Conservation (phyloP, 805 yeast species). For the Kodamaea fukazawae region DNA sequence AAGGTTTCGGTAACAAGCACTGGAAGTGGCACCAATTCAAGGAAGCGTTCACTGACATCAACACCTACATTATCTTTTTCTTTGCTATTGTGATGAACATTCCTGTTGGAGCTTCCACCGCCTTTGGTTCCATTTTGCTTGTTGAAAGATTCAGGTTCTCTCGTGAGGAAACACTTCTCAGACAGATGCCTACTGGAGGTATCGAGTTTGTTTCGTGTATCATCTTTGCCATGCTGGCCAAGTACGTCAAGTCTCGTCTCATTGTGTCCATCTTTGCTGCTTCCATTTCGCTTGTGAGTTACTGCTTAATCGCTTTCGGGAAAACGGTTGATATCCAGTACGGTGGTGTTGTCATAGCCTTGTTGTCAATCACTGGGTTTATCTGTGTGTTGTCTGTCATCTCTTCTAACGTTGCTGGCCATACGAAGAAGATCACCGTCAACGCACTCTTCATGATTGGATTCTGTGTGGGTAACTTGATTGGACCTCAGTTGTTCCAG, state of each 20-base stretch:
- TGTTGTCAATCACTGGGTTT: too few relatives aligned
- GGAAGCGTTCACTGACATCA: too few relatives aligned
- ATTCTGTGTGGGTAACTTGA: slow-evolving; percentile 28
- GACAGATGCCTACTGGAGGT: slow-evolving; percentile 39
- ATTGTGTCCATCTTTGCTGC: slow-evolving; percentile 19
- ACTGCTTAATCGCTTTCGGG: slow-evolving; percentile 33
- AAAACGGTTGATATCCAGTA: slow-evolving; percentile 21
- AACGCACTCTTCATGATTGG: slow-evolving; percentile 25
- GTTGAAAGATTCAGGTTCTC: slow-evolving; percentile 39
- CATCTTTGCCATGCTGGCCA: slow-evolving; percentile 16
- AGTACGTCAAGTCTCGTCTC: slow-evolving; percentile 4
- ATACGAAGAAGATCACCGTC: too few relatives aligned
- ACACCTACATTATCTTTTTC: too few relatives aligned
- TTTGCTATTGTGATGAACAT: slow-evolving; percentile 27
- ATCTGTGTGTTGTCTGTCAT: too few relatives aligned
- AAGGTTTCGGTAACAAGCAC: slow-evolving; percentile 63
- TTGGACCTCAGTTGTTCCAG: slow-evolving; percentile 28
- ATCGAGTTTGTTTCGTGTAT: slow-evolving; percentile 29
- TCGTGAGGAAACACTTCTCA: slow-evolving; percentile 23
- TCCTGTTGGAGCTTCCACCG: slow-evolving; percentile 56
- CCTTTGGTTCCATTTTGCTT: slow-evolving; percentile 46
- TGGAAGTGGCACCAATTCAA: too few relatives aligned
- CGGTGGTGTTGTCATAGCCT: slow-evolving; percentile 35
- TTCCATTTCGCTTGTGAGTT: slow-evolving; percentile 18
- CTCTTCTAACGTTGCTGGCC: too few relatives aligned